phyloP scores from a whole-genome alignment of 2,329 filamentous ascomycete genomes.

The Stemphylium vesicarium region DNA sequence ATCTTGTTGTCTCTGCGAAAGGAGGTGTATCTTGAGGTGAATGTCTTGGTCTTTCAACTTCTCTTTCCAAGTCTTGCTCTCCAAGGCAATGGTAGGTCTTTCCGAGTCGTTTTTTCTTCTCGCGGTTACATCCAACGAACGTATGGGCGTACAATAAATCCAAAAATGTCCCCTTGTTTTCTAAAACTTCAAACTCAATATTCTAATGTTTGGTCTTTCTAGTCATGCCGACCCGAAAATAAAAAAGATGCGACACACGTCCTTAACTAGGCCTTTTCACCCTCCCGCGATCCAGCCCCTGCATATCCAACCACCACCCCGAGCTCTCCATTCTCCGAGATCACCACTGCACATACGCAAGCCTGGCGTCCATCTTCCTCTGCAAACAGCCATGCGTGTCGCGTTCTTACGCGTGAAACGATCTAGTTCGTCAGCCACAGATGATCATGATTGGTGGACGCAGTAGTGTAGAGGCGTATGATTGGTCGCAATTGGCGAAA shows the following conservation, averaged over 20 bases:
- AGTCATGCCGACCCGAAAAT: no score
- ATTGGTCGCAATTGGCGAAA: neutral
- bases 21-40: neutral
- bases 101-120: no score
- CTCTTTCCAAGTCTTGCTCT: neutral
- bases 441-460: neutral
- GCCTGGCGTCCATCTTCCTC: neutral
- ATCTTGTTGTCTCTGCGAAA: constrained; percentile 11
- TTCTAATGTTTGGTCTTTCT: no score
- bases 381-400: neutral
- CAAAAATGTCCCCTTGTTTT: no score
- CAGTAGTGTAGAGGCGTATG: no score
- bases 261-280: neutral
- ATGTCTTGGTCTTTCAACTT: neutral
- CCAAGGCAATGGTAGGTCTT: no score
- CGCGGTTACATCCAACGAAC: no score
- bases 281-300: no score
- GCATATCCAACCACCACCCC: neutral
- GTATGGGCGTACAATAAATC: no score
- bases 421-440: neutral
- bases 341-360: neutral
- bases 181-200: no score
- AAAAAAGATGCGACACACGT: neutral
- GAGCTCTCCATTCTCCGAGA: neutral
- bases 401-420: neutral